A percentile compares a stretch with the other conserved stretches of the same genome.
Conservation (phyloP, 345 rosid genomes). For the Ricinus communis region DNA sequence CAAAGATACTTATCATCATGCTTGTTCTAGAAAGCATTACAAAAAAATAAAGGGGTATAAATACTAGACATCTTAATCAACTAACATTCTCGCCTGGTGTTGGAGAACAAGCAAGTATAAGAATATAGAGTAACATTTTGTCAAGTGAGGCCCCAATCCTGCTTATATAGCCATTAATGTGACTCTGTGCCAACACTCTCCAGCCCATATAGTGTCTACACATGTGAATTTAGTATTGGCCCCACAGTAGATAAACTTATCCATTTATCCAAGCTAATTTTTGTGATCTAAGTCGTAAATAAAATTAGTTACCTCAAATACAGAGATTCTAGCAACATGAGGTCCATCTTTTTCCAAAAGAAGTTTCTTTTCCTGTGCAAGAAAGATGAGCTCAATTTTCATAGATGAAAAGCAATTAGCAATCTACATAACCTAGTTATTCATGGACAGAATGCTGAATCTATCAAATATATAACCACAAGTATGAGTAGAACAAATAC, state of each 20-base stretch:
- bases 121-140: too few relatives aligned
- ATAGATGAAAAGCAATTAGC: not conserved
- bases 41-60: not conserved
- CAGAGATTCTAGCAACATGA: conserved; percentile 75
- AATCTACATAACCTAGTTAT: not conserved
- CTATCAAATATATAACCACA: not conserved
- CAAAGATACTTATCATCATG: not conserved
- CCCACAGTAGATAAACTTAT: not conserved
- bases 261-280: not conserved
- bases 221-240: not conserved
- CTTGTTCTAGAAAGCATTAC: not conserved
- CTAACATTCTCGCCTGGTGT: not conserved
- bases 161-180: too few relatives aligned
- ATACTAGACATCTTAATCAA: not conserved
- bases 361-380: conserved; percentile 82
- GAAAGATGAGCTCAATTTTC: conserved; percentile 14
- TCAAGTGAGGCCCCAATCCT: too few relatives aligned
- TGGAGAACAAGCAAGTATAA: too few relatives aligned
- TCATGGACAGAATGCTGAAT: not conserved
- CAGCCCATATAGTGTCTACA: too few relatives aligned
- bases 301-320: conserved; percentile 59
- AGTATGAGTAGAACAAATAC: not conserved
- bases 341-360: conserved; percentile 84
- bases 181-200: too few relatives aligned
- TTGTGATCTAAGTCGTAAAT: not conserved